Conservation (phyloP, 768 basidiomycete species). For the Brasilioporus rufonigricans region DNA sequence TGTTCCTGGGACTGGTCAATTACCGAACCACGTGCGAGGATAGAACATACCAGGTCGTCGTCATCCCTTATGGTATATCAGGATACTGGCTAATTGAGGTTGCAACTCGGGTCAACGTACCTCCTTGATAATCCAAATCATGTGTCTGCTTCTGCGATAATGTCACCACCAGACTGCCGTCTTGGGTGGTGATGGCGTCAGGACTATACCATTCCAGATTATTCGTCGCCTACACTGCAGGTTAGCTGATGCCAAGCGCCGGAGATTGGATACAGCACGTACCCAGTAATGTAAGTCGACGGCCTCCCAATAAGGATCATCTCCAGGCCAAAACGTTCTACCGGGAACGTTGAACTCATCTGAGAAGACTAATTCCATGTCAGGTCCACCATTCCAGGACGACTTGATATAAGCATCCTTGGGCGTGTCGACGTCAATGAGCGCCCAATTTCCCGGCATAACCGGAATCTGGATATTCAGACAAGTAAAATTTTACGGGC, state of each 20-base stretch:
- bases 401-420: constrained; percentile 49
- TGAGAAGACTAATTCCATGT: constrained; percentile 61
- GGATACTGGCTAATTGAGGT: constrained; percentile 25
- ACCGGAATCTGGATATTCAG: constrained; percentile 45
- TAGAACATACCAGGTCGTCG: constrained; percentile 37
- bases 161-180: constrained; percentile 51
- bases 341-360: constrained; percentile 82
- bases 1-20: constrained; percentile 55
- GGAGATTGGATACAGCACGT: constrained; percentile 25
- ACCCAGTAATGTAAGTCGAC: constrained; percentile 43
- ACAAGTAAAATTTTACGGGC: neutral
- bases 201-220: constrained; percentile 63
- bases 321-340: constrained; percentile 75
- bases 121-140: constrained; percentile 44
- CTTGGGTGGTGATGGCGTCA: constrained; percentile 45
- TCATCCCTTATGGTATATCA: constrained; percentile 44
- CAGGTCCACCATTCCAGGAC: constrained; percentile 59
- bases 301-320: constrained; percentile 84
- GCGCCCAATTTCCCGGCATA: constrained; percentile 52
- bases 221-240: constrained; percentile 34
- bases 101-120: constrained; percentile 19
- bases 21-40: neutral
- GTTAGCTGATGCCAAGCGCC: constrained; percentile 31
- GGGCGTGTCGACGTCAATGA: constrained; percentile 62
- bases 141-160: constrained; percentile 46